These are phyloP conservation scores for Tardiomyces blankii DNA, from an alignment of 1,139 yeast species.

Conservation along the genomic window DNA sequence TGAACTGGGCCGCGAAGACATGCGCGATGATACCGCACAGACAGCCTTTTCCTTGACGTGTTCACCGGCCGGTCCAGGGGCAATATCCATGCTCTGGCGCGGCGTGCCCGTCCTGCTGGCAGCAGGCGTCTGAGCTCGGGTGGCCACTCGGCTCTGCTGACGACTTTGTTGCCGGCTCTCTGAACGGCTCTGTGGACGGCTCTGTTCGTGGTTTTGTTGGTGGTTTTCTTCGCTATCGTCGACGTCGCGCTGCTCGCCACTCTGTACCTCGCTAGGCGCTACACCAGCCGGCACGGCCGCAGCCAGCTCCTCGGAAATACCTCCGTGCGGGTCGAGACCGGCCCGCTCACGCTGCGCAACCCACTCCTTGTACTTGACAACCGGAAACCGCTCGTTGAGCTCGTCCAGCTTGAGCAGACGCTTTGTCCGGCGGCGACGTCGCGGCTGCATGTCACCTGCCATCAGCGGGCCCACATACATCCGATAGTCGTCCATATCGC, in stretches of 20 bases:
- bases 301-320: constrained; percentile 13
- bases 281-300: neutral
- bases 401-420: constrained; percentile 41
- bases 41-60: neutral
- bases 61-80: too few relatives aligned
- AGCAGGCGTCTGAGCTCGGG: too few relatives aligned
- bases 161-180: too few relatives aligned
- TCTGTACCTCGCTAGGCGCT: neutral
- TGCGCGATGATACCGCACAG: neutral
- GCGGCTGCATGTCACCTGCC: constrained; percentile 5
- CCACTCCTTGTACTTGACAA: constrained; percentile 39
- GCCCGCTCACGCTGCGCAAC: constrained; percentile 11
- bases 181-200: neutral
- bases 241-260: neutral
- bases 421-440: constrained; percentile 9
- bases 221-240: neutral
- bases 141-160: too few relatives aligned
- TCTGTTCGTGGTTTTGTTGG: neutral
- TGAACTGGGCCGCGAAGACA: neutral
- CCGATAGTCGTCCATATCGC: constrained; percentile 8
- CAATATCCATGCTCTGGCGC: too few relatives aligned
- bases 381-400: constrained; percentile 57
- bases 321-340: constrained; percentile 16
- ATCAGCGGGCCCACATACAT: constrained; percentile 13
- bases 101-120: too few relatives aligned